Base-by-base conservation (phyloP, 768 basidiomycete genomes). In the Pleurotus tuoliensis region DNA sequence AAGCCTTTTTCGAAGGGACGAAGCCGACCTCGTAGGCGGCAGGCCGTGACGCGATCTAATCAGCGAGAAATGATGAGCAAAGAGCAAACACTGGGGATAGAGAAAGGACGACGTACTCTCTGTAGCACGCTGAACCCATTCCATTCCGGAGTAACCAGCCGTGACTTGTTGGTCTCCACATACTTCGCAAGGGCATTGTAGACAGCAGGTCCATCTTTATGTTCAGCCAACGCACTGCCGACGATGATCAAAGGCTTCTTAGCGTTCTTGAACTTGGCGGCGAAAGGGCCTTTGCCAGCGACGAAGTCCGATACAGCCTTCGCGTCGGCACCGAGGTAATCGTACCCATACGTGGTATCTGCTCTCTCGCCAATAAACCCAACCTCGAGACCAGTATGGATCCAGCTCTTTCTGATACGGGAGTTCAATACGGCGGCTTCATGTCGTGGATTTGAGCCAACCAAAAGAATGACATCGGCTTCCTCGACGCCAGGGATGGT, bases 351-450 rank as follows among this genome's bases (percentile, higher is more conserved):
- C 3, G 92, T 84, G 15, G 90, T 93, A 66, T 97, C 94, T 18
- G 86, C 92, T 27, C 89, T 82, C 70, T 96, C 90, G 25, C 97
- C 97, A 57, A 99, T 85, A 34, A 96, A 71, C 40, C 90, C 97
- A 34, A 97, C 81, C 64, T 98, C 92, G 30, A 95, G 79, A 46
- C 84, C 82, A 5, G 86, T 86, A 67, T 95, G 88, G 61, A 99
- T 68, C 91, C 93, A 99, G 64, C 85, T 88, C 79, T 94, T 95
- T 63, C 97, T 84, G 64, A 99, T 92, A 60, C 97, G 92, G 22
- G 95, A 94, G 79, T 98, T 99, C 62, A 98, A 79, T 55, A 98
- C 95, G 18, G 97, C 90, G 4, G 94, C 97, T 71, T 99, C 97
- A 68, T 98, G 95, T 16, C 97, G 81, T 8, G 96, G 96, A 74